These are phyloP conservation scores for Colletotrichum cereale DNA, from an alignment of 2,329 filamentous ascomycete species.

Conservation along the genomic window DNA sequence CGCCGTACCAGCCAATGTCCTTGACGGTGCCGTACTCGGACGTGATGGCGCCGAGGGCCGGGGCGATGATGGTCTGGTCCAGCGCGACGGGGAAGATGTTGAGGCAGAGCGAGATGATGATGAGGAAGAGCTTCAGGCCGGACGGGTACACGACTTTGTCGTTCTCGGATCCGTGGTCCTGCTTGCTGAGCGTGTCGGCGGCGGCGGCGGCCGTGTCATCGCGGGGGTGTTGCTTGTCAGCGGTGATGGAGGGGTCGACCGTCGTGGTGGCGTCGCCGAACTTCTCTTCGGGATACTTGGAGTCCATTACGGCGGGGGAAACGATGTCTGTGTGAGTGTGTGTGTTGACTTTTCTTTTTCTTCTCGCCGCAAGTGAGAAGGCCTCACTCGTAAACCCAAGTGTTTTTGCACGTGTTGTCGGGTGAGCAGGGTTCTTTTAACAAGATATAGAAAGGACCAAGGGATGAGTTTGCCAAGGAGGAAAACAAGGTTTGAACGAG, in stretches of 20 bases:
- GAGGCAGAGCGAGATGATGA: conserved; percentile 59
- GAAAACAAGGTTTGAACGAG: not conserved
- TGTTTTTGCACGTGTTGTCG: no score
- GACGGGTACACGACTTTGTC: conserved; percentile 52
- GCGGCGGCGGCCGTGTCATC: not conserved
- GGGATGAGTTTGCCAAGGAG: no score
- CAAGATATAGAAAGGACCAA: not conserved
- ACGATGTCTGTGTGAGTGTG: not conserved
- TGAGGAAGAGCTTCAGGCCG: conserved; percentile 54
- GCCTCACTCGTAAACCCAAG: not conserved
- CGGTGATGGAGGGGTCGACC: conserved; percentile 24
- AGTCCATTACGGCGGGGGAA: conserved; percentile 9
- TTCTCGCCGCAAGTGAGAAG: not conserved
- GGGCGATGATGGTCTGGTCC: conserved; percentile 64
- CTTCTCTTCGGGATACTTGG: conserved; percentile 14
- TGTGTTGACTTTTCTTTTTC: no score
- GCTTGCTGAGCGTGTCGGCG: not conserved
- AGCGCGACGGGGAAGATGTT: conserved; percentile 63
- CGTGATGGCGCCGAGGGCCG: conserved; percentile 65
- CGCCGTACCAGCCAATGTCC: conserved; percentile 67
- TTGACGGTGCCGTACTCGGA: conserved; percentile 57
- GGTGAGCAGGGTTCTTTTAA: not conserved
- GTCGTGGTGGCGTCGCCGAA: conserved; percentile 21
- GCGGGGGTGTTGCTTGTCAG: conserved; percentile 15
- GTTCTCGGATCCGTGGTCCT: conserved; percentile 17